These are phyloP conservation scores for Diaporthe citriasiana DNA, from an alignment of 2,329 filamentous ascomycete species.

Conservation along the genomic window DNA sequence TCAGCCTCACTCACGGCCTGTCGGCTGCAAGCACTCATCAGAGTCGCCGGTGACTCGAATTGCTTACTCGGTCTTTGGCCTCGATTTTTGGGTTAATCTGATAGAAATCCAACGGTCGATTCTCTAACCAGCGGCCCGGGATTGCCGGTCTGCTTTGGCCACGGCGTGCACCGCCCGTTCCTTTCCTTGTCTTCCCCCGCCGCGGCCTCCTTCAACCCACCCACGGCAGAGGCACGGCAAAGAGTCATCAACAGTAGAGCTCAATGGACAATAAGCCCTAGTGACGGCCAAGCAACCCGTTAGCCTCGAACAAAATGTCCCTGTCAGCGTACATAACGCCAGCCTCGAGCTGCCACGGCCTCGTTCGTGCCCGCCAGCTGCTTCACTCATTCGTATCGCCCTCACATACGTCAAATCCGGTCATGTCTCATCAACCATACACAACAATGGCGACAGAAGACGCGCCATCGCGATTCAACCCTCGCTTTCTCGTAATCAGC, in stretches of 20 bases:
- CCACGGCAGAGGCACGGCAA: conserved; percentile 7
- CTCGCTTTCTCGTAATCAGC: conserved; percentile 82
- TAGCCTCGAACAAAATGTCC: conserved; percentile 2
- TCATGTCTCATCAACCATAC: conserved; percentile 7
- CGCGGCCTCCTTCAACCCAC: not conserved
- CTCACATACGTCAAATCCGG: not conserved
- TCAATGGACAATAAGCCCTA: not conserved
- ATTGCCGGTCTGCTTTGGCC: not conserved
- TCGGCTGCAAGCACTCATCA: conserved; percentile 25
- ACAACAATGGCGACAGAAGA: conserved; percentile 2
- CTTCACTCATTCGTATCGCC: not conserved
- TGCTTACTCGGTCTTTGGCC: not conserved
- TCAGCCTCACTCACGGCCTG: not conserved
- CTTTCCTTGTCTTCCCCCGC: too few relatives aligned
- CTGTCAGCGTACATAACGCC: conserved; percentile 17
- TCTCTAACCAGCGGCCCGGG: not conserved
- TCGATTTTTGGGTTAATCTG: not conserved
- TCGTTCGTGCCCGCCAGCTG: not conserved
- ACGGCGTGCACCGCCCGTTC: not conserved
- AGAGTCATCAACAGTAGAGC: conserved; percentile 23
- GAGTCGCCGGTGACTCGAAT: conserved; percentile 6
- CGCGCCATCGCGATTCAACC: conserved; percentile 44
- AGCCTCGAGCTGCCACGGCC: conserved; percentile 22
- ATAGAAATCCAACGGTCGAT: not conserved
- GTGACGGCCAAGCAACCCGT: not conserved